Conservation (phyloP, 768 basidiomycete genomes). For the Boletus subcaerulescens region DNA sequence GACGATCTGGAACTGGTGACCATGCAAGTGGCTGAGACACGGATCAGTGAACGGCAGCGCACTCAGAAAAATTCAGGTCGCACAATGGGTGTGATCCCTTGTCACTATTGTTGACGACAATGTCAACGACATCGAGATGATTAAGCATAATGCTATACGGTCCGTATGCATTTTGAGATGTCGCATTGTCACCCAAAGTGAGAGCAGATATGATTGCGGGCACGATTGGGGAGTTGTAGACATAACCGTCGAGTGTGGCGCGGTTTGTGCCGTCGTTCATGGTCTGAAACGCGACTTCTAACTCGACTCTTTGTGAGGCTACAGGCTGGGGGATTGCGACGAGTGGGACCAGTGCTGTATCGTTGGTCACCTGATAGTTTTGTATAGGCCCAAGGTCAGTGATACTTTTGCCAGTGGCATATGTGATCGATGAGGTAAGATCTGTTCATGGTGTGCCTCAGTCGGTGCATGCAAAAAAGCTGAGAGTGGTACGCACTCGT, state of each 20-base stretch:
- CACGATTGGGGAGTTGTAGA: conserved; percentile 66
- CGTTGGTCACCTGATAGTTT: conserved; percentile 61
- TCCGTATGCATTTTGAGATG: conserved; percentile 71
- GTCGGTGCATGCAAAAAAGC: not conserved
- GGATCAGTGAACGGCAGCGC: not conserved
- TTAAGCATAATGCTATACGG: conserved; percentile 72
- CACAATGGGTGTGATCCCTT: conserved; percentile 83
- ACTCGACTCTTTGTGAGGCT: conserved; percentile 57
- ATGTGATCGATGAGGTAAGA: conserved; percentile 80
- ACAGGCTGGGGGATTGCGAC: conserved; percentile 46
- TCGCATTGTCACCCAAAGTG: conserved; percentile 73
- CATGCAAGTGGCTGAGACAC: conserved; percentile 81
- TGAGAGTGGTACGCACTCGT: conserved; percentile 55
- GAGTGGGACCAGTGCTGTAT: conserved; percentile 67
- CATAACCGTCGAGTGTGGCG: conserved; percentile 71
- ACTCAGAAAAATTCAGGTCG: conserved; percentile 21
- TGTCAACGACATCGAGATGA: conserved; percentile 71
- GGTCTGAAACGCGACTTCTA: conserved; percentile 79
- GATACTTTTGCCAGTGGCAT: conserved; percentile 50
- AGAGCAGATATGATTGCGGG: conserved; percentile 76
- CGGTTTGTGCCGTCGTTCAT: conserved; percentile 84
- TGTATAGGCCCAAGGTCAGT: conserved; percentile 54
- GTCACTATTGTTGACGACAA: conserved; percentile 72
- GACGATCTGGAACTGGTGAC: conserved; percentile 84
- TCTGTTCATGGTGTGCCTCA: conserved; percentile 41